Conservation (phyloP, 768 basidiomycete genomes). For the Phylloporus sp. region DNA sequence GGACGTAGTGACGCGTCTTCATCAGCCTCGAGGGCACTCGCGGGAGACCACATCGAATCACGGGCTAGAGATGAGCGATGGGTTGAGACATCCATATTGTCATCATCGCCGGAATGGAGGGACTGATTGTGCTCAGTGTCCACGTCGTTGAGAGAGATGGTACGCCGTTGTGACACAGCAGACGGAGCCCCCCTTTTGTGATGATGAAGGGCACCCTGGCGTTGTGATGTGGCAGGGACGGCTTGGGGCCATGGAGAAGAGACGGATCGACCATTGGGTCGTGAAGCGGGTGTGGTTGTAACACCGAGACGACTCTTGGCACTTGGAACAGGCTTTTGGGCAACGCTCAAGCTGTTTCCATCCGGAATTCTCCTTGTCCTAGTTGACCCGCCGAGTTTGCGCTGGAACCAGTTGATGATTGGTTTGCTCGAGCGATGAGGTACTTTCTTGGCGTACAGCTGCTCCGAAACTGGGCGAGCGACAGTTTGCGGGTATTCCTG, state of each 20-base stretch:
- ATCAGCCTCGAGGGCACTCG: slow-evolving; percentile 76
- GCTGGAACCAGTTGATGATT: slow-evolving; percentile 86
- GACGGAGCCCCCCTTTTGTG: slow-evolving; percentile 21
- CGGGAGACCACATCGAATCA: slow-evolving; percentile 77
- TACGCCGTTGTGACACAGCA: slow-evolving; percentile 41
- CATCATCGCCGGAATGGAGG: slow-evolving; percentile 32
- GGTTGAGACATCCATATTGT: slow-evolving; percentile 44
- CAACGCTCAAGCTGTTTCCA: slow-evolving; percentile 14
- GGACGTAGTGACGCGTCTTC: slow-evolving; percentile 93
- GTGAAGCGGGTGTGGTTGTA: slow-evolving; percentile 10
- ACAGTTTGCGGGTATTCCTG: slow-evolving; percentile 10
- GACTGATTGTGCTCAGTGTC: slow-evolving; percentile 41
- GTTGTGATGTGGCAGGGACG: slow-evolving; percentile 18
- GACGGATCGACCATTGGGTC: slow-evolving; percentile 25
- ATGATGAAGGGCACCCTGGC: slow-evolving; percentile 17
- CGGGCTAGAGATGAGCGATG: slow-evolving; percentile 58
- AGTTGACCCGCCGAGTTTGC: slow-evolving; percentile 71
- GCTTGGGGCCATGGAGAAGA: slow-evolving; percentile 28
- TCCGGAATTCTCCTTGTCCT: slow-evolving; percentile 49
- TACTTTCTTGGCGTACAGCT: slow-evolving; percentile 51
- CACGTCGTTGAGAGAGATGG: slow-evolving; percentile 61
- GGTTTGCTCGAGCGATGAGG: slow-evolving; percentile 74
- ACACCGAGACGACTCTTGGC: slow-evolving; percentile 15
- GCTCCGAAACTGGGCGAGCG: slow-evolving; percentile 27
- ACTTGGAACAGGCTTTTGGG: slow-evolving; percentile 11